Base-by-base conservation (phyloP, 73 alveolate species). In the Uronychia setigera region DNA sequence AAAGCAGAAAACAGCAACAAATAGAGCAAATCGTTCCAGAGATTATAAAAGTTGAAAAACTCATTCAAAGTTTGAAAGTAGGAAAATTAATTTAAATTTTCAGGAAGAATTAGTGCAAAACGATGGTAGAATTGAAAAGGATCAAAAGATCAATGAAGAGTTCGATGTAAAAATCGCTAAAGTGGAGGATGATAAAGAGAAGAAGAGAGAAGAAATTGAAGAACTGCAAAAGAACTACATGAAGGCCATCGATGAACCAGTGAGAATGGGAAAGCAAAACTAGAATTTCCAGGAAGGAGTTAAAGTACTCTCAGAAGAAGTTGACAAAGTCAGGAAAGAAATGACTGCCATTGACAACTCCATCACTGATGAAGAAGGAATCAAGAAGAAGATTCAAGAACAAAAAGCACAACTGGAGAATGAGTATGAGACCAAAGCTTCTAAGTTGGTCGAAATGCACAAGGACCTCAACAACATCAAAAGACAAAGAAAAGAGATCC, bases 171-270 rank as follows among this genome's bases (percentile, higher is more conserved):
- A 85, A 75, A 85, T 91, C n/a, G 80, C 82, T 29, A 60, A 77
- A 26, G 80, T 77, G 76, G 90, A 89, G 32, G 83, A 89, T 33
- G 86, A 85, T 60, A 89, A 90, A 83, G 91, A 90, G 27, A 81
- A 85, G 34, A 33, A 58, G 87, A 82, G 88, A 14, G 93, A 92
- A 1, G 87, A 87, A 27, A 92, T 88, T 1, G 96, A 92, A 83
- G 80, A 83, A 31, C 74, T 93, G 80, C 60, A 93, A 80, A 60
- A 86, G 76, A 93, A 92, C 60, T 91, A 78, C 79, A 34, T 91
- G 35, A 85, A 93, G 84, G 96, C 83, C 74, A 90, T 92, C 46
- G 97, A 92, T 58, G 97, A 93, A 46, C 98, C 98, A 0, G 82
- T 76, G 31, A 80, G 98, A 31, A 82, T 87, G 57, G 90, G 92